Evolutionary conservation across 495 filamentous ascomycete species (phyloP).

Genomic region (Aspergillus sparsus): DNA sequence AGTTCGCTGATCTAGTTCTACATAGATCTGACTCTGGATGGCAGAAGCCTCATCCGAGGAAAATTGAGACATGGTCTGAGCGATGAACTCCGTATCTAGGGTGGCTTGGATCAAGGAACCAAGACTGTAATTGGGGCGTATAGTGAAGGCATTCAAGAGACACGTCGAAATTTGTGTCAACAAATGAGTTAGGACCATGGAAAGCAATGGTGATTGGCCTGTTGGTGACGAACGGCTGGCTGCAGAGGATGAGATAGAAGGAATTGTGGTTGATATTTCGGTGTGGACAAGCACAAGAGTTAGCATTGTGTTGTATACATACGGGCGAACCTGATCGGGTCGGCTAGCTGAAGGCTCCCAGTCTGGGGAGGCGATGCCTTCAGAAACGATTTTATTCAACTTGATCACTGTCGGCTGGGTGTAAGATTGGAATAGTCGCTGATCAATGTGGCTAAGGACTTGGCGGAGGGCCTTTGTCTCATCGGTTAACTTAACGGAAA

Average conservation of each 20-base stretch:
- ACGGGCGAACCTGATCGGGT: slow-evolving; percentile 76
- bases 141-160: slow-evolving; percentile 69
- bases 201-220: slow-evolving; percentile 59
- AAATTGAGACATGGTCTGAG: slow-evolving; percentile 86
- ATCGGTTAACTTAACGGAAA: slow-evolving; percentile 87
- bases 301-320: slow-evolving; percentile 84
- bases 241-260: slow-evolving; percentile 34
- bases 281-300: slow-evolving; percentile 84
- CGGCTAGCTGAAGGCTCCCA: slow-evolving; percentile 68
- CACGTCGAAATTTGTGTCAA: slow-evolving; percentile 73
- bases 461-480: slow-evolving; percentile 88
- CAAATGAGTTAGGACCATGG: slow-evolving; percentile 74
- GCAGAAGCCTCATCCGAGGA: slow-evolving; percentile 79
- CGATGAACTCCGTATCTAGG: slow-evolving; percentile 93
- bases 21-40: slow-evolving; percentile 83
- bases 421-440: slow-evolving; percentile 86
- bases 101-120: slow-evolving; percentile 94
- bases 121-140: slow-evolving; percentile 67
- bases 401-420: slow-evolving; percentile 67
- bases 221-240: slow-evolving; percentile 41
- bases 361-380: slow-evolving; percentile 66
- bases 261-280: slow-evolving; percentile 79
- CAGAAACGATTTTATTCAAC: slow-evolving; percentile 63
- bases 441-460: slow-evolving; percentile 85
- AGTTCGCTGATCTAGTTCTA: slow-evolving; percentile 81